Conservation (phyloP, 1,139 yeast genomes). For the Pichia sp. region DNA sequence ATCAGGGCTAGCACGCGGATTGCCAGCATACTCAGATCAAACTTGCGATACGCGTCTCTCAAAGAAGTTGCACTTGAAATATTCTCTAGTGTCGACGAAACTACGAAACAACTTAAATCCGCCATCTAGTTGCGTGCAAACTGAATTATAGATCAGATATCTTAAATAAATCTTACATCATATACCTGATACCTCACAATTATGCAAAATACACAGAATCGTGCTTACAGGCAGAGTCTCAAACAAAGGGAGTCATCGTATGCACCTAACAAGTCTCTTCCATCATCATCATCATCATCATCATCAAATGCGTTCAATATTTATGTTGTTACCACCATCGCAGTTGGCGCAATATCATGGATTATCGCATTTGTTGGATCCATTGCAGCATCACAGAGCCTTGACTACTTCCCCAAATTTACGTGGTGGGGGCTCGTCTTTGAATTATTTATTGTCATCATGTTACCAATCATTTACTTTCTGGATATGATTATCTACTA, state of each 20-base stretch:
- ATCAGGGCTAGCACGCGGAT: too few relatives aligned
- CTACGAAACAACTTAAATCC: too few relatives aligned
- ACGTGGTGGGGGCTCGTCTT: slow-evolving; percentile 98
- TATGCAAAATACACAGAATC: background rate
- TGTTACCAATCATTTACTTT: slow-evolving; percentile 54
- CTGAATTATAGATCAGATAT: too few relatives aligned
- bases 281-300: background rate
- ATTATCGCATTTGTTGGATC: slow-evolving; percentile 83
- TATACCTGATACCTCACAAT: too few relatives aligned
- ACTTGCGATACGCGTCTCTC: too few relatives aligned
- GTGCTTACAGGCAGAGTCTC: background rate
- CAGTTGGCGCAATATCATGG: slow-evolving; percentile 55
- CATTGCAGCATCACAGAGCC: slow-evolving; percentile 40
- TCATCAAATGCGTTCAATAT: background rate
- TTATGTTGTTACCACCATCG: slow-evolving; percentile 7
- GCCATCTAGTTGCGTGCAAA: too few relatives aligned
- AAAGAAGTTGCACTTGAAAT: too few relatives aligned
- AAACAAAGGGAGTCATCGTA: background rate
- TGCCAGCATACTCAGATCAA: too few relatives aligned
- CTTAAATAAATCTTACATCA: too few relatives aligned
- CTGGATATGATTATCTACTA: slow-evolving; percentile 67
- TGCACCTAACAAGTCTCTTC: background rate
- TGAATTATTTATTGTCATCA: slow-evolving; percentile 53
- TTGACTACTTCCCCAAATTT: slow-evolving; percentile 56
- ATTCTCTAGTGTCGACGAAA: too few relatives aligned